These are phyloP conservation scores for Lipomyces anomalus DNA, from an alignment of 805 yeast genomes.

Conservation along the genomic window DNA sequence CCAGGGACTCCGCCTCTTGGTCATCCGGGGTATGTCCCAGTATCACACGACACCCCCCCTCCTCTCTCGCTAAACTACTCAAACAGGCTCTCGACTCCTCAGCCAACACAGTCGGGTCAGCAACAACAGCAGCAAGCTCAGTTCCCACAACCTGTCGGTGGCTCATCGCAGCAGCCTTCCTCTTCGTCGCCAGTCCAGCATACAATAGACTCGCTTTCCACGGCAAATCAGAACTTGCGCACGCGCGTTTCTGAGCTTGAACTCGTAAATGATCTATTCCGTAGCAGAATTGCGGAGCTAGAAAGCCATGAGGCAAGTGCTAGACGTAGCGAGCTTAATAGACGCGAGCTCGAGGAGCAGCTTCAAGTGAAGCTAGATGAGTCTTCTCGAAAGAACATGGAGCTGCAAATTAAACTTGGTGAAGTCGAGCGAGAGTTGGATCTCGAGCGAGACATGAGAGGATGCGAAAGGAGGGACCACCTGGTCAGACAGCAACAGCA, in stretches of 20 bases:
- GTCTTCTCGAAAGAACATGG: constrained; percentile 15
- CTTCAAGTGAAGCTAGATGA: constrained; percentile 30
- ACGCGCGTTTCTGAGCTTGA: constrained; percentile 85
- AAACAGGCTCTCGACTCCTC: background rate
- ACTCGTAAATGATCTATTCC: constrained; percentile 80
- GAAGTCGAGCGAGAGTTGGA: constrained; percentile 19
- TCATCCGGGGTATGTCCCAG: background rate
- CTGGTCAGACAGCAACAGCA: constrained; percentile 8
- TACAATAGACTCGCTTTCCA: constrained; percentile 16
- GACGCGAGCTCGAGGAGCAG: constrained; percentile 44
- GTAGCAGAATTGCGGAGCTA: constrained; percentile 74
- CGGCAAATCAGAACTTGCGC: constrained; percentile 43
- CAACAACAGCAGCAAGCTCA: constrained; percentile 1
- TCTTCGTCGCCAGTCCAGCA: constrained; percentile 2
- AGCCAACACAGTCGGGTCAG: background rate
- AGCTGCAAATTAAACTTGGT: constrained; percentile 15
- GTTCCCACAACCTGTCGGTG: constrained; percentile 6
- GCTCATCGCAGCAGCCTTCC: too few species aligned
- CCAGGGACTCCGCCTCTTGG: background rate
- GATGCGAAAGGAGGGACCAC: too few species aligned
- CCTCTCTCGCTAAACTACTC: background rate
- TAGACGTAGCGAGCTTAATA: constrained; percentile 30
- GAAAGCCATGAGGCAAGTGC: constrained; percentile 44
- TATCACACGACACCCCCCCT: background rate
- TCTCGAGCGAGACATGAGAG: background rate